Base-by-base conservation (phyloP, 2,329 filamentous ascomycete species). In the Thermothelomyces thermophilus region DNA sequence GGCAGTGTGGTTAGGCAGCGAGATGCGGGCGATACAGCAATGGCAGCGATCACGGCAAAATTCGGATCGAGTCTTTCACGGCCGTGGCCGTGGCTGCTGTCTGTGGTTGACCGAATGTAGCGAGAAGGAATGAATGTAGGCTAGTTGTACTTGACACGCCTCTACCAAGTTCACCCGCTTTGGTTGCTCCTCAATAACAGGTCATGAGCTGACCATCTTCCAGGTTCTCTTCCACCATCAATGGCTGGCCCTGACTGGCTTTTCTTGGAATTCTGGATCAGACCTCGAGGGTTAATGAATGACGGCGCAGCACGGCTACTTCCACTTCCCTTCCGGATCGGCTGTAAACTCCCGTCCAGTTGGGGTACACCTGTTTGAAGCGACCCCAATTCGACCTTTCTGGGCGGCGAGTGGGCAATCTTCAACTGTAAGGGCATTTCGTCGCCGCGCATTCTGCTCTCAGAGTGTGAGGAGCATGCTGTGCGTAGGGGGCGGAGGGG, bases 241-340 rank as follows among this genome's bases (percentile, higher is more conserved):
- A 9, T 28, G 22, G 22, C n/a, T 11, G 22, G 8, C 36, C 24
- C 28, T 33, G 28, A 43, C 22, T 41, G 19, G 41, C 36, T 6
- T 17, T 14, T 26, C 24, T 33, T 22, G 41, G 17, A 42, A 46
- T 43, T 42, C 41, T 53, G 47, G 34, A 35, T 41, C 40, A 26
- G 39, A 13, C 44, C 47, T 54, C 54, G 54, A 56, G 54, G 49
- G 46, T 41, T 36, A 42, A 44, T 48, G 28, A 39, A 49, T 34
- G 37, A 40, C 42, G 16, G 28, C 19, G 45, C 52, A 53, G 50
- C 37, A 46, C 52, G 52, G 31, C 49, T 34, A 42, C 41, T 13
- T 30, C 22, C 44, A 42, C 41, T 13, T 30, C 22, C 44, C 42
- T 46, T 41, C 48, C 48, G 50, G 45, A 39, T 36, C 52, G 52